These are phyloP conservation scores for Colletotrichum sp. DNA, from an alignment of 2,329 filamentous ascomycete genomes.

Conservation along the genomic window DNA sequence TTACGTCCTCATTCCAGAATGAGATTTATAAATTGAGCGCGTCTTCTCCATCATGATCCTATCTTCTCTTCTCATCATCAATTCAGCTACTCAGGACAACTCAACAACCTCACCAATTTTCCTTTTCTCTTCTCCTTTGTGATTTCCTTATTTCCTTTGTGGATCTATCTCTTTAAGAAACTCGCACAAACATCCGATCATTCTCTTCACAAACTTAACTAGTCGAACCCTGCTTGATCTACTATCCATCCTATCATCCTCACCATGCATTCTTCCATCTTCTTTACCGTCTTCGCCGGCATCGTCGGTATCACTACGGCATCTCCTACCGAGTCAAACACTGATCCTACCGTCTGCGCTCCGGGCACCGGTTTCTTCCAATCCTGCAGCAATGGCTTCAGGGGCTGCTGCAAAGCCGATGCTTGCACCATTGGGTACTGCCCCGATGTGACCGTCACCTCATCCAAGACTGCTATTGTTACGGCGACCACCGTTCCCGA, in stretches of 20 bases:
- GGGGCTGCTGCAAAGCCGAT: constrained; percentile 13
- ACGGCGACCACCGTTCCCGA: neutral
- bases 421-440: constrained; percentile 1
- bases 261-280: constrained; percentile 14
- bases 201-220: neutral
- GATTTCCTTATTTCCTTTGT: constrained; percentile 18
- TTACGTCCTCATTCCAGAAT: neutral
- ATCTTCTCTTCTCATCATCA: neutral
- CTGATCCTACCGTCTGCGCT: constrained; percentile 8
- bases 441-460: neutral
- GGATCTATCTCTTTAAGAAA: neutral
- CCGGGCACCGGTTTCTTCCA: constrained; percentile 15
- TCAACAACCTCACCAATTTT: neutral
- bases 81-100: neutral
- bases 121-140: neutral
- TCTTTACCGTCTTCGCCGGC: neutral
- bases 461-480: neutral
- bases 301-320: neutral
- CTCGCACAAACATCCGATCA: neutral
- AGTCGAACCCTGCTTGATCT: neutral
- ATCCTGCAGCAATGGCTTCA: constrained; percentile 18
- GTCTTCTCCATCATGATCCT: neutral
- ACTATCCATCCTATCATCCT: neutral
- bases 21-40: neutral
- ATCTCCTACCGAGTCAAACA: neutral